These are phyloP conservation scores for Epicoccum sorghinum DNA, from an alignment of 2,329 filamentous ascomycete genomes.

Conservation along the genomic window DNA sequence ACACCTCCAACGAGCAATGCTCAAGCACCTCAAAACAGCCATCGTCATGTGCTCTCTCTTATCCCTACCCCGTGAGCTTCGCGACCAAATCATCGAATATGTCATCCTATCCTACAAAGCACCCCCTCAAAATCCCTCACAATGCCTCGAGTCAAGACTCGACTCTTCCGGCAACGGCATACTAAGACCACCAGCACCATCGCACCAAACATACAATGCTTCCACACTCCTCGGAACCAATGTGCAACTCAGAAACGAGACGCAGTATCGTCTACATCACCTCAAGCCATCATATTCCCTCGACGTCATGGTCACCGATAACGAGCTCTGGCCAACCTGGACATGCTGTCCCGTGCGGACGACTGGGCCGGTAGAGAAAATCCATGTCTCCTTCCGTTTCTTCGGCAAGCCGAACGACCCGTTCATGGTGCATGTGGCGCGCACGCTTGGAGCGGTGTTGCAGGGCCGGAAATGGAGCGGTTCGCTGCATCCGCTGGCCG, in stretches of 20 bases:
- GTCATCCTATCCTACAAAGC: neutral
- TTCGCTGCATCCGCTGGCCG: conserved; percentile 6
- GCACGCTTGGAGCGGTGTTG: conserved; percentile 8
- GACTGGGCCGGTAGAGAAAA: neutral
- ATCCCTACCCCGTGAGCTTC: conserved; percentile 8
- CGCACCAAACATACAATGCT: conserved; percentile 4
- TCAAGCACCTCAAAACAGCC: no score
- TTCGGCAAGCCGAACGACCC: conserved; percentile 10
- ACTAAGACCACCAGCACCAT: neutral
- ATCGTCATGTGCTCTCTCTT: conserved; percentile 2
- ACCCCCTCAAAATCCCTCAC: conserved; percentile 5
- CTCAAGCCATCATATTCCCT: conserved; percentile 2
- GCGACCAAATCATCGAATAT: conserved; percentile 13
- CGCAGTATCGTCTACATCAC: neutral
- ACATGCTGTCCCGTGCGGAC: conserved; percentile 9
- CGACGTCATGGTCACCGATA: conserved; percentile 12
- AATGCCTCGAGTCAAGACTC: neutral
- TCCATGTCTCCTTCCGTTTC: conserved; percentile 10
- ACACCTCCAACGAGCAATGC: no score
- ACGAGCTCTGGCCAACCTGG: conserved; percentile 16
- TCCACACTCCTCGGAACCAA: conserved; percentile 3
- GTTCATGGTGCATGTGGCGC: conserved; percentile 13
- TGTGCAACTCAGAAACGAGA: conserved; percentile 5
- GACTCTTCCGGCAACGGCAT: neutral
- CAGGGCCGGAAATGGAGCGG: conserved; percentile 9